Conservation (phyloP, 1,284 basidiomycete genomes). For the Fistulina hepatica region DNA sequence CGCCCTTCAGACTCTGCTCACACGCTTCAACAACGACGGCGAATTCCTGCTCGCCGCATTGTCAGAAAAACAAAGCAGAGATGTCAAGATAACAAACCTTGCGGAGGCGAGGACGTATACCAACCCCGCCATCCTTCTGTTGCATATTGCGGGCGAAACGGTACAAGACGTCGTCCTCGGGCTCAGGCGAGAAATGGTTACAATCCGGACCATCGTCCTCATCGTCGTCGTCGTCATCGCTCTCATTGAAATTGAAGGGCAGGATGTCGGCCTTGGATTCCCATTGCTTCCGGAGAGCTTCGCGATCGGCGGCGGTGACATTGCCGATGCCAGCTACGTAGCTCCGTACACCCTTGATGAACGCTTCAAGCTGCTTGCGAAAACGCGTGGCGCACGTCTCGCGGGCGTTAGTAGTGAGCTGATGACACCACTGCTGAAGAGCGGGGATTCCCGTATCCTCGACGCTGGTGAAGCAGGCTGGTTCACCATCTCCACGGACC, state of each 20-base stretch:
- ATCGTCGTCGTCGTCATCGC: constrained; percentile 16
- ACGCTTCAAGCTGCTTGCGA: constrained; percentile 35
- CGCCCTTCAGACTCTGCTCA: constrained; percentile 34
- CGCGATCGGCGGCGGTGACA: constrained; percentile 38
- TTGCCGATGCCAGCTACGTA: constrained; percentile 41
- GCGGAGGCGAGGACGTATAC: constrained; percentile 35
- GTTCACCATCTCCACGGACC: constrained; percentile 47
- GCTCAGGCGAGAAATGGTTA: constrained; percentile 1
- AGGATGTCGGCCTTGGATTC: constrained; percentile 29
- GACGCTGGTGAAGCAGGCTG: constrained; percentile 42
- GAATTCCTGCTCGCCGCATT: constrained; percentile 32
- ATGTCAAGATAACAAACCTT: constrained; percentile 23
- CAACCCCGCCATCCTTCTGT: constrained; percentile 30
- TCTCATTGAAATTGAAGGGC: constrained; percentile 16
- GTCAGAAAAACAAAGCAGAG: not conserved
- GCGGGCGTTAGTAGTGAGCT: constrained; percentile 42
- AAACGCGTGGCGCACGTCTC: constrained; percentile 40
- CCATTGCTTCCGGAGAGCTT: constrained; percentile 40
- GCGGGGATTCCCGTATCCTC: constrained; percentile 47
- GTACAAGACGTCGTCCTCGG: not conserved
- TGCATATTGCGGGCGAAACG: constrained; percentile 1
- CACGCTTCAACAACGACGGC: constrained; percentile 30
- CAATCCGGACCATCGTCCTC: constrained; percentile 11
- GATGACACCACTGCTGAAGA: constrained; percentile 48
- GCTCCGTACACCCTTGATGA: constrained; percentile 34